Evolutionary conservation across 441 rosid species (phyloP).

Genomic region (Gossypium laxum): DNA sequence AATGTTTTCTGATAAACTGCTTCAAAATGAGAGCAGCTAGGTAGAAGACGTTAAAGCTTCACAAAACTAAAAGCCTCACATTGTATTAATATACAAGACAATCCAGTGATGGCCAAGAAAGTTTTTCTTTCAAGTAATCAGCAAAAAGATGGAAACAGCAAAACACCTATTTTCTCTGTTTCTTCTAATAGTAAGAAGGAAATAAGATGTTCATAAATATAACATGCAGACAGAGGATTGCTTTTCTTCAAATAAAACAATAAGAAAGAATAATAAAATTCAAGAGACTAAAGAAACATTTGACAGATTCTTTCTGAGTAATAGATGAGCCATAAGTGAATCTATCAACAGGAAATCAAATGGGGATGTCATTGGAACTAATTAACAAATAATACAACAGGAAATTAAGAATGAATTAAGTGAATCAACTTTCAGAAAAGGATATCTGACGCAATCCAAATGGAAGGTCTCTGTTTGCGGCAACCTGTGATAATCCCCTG

Average conservation of each 20-base stretch:
- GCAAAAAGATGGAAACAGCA: not conserved
- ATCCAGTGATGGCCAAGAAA: not conserved
- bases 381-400: not conserved
- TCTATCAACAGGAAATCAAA: not conserved
- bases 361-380: not conserved
- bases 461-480: slow-evolving; percentile 63
- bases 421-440: slow-evolving; percentile 25
- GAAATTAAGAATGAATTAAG: not conserved
- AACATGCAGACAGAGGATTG: not conserved
- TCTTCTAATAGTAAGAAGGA: not conserved
- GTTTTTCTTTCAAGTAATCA: not conserved
- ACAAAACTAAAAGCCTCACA: slow-evolving; percentile 15
- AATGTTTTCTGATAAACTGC: slow-evolving; percentile 80
- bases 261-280: not conserved
- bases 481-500: slow-evolving; percentile 60
- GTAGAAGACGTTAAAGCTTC: slow-evolving; percentile 53
- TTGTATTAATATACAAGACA: not conserved
- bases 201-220: not conserved
- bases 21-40: slow-evolving; percentile 83
- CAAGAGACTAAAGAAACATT: not conserved
- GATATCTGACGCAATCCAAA: slow-evolving; percentile 90
- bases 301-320: not conserved
- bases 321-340: not conserved
- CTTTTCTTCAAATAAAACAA: not conserved
- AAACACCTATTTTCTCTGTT: not conserved